Conservation (phyloP, 2,329 filamentous ascomycete species). For the Dactylellina haptotyla region DNA sequence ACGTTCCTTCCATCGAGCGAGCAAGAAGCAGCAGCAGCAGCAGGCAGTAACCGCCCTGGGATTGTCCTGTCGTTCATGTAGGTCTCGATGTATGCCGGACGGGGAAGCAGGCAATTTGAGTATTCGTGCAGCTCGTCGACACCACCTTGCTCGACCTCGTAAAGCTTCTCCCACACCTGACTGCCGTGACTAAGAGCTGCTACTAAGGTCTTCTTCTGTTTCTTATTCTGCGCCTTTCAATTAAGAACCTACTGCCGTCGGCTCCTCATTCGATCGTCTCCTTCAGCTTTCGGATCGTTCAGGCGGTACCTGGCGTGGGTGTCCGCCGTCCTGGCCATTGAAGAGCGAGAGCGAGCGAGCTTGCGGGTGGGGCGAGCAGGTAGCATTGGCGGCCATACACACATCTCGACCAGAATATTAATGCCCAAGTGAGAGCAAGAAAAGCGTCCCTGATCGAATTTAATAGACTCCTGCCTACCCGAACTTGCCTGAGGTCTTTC, state of each 20-base stretch:
- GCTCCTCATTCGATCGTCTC: background rate
- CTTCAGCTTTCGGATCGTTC: conserved; percentile 27
- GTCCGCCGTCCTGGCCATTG: conserved; percentile 23
- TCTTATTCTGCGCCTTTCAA: background rate
- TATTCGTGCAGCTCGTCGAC: conserved; percentile 22
- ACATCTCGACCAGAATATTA: conserved; percentile 1
- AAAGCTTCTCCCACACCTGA: conserved; percentile 48
- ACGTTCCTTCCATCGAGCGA: conserved; percentile 4
- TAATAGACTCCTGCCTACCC: conserved; percentile 1
- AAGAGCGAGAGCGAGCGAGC: conserved; percentile 25
- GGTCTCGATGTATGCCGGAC: background rate
- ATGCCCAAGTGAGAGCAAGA: no score
- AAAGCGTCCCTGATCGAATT: conserved; percentile 22
- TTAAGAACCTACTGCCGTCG: no score
- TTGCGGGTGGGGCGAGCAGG: background rate
- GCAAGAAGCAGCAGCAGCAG: background rate
- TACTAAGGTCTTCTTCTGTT: conserved; percentile 12
- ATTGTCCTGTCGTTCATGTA: no score
- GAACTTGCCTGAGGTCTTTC: conserved; percentile 12
- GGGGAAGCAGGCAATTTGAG: conserved; percentile 41
- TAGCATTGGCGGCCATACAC: no score
- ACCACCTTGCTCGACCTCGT: conserved; percentile 37
- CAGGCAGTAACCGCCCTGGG: no score
- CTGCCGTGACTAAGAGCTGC: conserved; percentile 20
- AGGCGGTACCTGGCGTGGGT: conserved; percentile 44